Evolutionary conservation across 2,329 filamentous ascomycete species (phyloP), one percentile per base, ranked within the genome.

Genomic region (Diaporthe aspalathi): DNA sequence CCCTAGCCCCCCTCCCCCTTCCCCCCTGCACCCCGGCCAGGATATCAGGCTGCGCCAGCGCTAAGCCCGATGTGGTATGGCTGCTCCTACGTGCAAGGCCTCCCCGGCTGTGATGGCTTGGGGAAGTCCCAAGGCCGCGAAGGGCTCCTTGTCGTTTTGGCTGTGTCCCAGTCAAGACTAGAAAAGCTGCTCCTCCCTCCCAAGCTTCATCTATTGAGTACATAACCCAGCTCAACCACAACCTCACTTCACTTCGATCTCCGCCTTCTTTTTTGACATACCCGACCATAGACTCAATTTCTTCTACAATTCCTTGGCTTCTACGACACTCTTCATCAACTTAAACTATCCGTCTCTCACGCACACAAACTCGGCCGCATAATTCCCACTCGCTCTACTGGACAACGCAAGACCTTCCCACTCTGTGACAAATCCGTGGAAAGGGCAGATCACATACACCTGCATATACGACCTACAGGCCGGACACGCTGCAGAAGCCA

Each of bases 161-260:
- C 68, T 66, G 50, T 62, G 40, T 56, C 68, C 40, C 24, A 54
- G 53, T 67, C 49, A 35, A 70, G 50, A 67, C 47, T 73, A 73
- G 68, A 73, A 73, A 73, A 71, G 71, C 65, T 68, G 68, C 71
- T 68, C 49, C 63, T 68, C 60, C 68, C 71, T 68, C 56, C 53
- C 53, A 5, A 68, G 66, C 66, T 68, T 68, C 66, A 3, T 29
- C 40, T 29, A 38, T 17, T 12, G 38, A 5, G 24, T 20, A 32
- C 53, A 38, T 12, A 22, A n/a, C 17, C 11, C 53, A 20, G 9
- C 54, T 40, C 53, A 53, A 57, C 45, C 53, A 47, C 63, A 45
- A 63, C 63, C 68, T 68, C 40, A 60, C 68, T 60, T 57, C 56
- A 35, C 45, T n/a, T 63, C 35, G 7, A 29, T n/a, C 16, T 38